These are phyloP conservation scores for Buxus sempervirens DNA, from an alignment of 164 flowering plant species.

Conservation along the genomic window DNA sequence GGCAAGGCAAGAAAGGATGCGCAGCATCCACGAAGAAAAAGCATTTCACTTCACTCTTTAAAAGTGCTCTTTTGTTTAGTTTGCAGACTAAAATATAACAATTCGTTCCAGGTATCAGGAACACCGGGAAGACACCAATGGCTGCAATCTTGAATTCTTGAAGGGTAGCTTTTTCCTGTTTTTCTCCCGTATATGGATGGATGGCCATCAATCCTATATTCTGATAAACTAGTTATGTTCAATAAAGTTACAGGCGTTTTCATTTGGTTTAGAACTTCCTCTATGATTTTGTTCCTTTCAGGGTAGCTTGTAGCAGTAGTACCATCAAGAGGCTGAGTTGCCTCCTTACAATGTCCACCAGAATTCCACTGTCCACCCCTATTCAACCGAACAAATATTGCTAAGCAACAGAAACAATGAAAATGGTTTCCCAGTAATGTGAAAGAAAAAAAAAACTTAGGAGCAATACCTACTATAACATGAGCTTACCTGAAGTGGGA, in stretches of 20 bases:
- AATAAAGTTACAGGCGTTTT: conserved; percentile 67
- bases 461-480: no score
- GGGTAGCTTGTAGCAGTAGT: conserved; percentile 26
- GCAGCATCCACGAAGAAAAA: not conserved
- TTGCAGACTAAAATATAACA: conserved; percentile 64
- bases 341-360: conserved; percentile 86
- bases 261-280: conserved; percentile 69
- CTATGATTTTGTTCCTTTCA: conserved; percentile 58
- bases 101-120: conserved; percentile 92
- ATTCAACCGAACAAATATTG: conserved; percentile 11
- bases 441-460: no score
- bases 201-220: conserved; percentile 84
- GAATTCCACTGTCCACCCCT: conserved; percentile 93
- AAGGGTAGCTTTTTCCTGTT: conserved; percentile 27
- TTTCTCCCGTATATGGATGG: conserved; percentile 77
- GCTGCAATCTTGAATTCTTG: conserved; percentile 76
- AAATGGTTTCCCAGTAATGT: not conserved
- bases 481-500: conserved; percentile 77
- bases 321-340: conserved; percentile 51
- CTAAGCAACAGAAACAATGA: not conserved
- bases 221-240: conserved; percentile 67
- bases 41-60: no score
- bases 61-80: conserved; percentile 16
- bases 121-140: conserved; percentile 99
- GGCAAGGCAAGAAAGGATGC: not conserved